Base-by-base conservation (phyloP, 2,329 filamentous ascomycete genomes). In the Colletotrichum kahawae region DNA sequence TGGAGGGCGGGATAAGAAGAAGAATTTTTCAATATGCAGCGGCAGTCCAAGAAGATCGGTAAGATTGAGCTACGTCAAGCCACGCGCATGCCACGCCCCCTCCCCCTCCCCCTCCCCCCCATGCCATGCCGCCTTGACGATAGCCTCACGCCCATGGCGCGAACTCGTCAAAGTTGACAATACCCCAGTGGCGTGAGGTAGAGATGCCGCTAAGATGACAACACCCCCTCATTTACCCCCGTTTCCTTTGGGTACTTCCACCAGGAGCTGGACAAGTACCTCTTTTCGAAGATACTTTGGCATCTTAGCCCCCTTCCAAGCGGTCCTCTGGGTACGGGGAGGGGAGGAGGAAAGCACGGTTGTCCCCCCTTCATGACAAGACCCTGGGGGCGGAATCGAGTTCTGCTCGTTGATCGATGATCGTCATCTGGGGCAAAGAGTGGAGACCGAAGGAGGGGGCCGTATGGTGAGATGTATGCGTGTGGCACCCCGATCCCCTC, bases 141-240 rank as follows among this genome's bases (percentile, higher is more conserved):
- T 75, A 73, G 21, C 16, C 36, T 72, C 69, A 75, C 73, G 34
- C 73, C 71, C 64, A 59, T 24, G 69, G 73, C 21, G 73, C 59
- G 34, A 51, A n/a, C 4, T 21, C 9, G 54, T n/a, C 29, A 12
- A 27, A 14, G 2, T 24, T 56, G 13, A 34, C 18, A 31, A 38
- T 34, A 67, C 70, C 59, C 73, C 69, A 43, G 10, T 67, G 73
- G 69, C 24, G 73, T 72, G 24, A 67, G 51, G 5, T 5, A 14
- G 24, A 57, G 18, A 70, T 27, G 66, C 27, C 51, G 24, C 67
- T 70, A 72, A 51, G 13, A 36, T 71, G 51, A 54, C 62, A 48
- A 56, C 57, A 24, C 29, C 57, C 54, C 33, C 16, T n/a, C 34
- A 48, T 54, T 56, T 24, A 51, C 57, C 48, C 57, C 34, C 18